phyloP scores from a whole-genome alignment of 1,284 basidiomycete genomes.

The Rhodotorula sp. region DNA sequence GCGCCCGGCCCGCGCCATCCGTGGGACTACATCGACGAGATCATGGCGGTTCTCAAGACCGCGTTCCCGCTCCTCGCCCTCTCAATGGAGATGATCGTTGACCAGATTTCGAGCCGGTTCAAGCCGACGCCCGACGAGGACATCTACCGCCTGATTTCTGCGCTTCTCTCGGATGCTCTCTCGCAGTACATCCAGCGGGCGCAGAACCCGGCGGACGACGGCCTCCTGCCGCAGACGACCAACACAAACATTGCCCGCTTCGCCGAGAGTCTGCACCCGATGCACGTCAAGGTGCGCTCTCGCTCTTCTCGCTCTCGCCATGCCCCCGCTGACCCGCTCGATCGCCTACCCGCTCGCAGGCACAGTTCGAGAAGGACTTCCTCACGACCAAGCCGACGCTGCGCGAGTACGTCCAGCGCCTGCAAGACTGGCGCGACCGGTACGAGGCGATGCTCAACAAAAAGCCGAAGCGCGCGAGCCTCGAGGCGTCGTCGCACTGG shows the following conservation, averaged over 20 bases:
- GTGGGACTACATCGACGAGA: constrained; percentile 91
- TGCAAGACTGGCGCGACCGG: constrained; percentile 91
- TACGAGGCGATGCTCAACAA: constrained; percentile 85
- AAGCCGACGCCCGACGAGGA: constrained; percentile 92
- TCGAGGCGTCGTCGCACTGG: constrained; percentile 90
- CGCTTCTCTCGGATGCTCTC: constrained; percentile 69
- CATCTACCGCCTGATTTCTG: constrained; percentile 86
- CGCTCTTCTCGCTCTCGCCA: background rate
- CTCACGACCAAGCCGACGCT: constrained; percentile 75
- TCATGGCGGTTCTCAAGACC: constrained; percentile 92
- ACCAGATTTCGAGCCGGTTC: constrained; percentile 89
- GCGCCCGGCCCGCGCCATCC: constrained; percentile 53
- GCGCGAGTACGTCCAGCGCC: constrained; percentile 82
- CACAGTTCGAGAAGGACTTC: constrained; percentile 91
- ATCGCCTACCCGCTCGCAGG: constrained; percentile 54
- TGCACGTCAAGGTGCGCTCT: constrained; percentile 28
- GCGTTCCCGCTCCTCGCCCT: constrained; percentile 92
- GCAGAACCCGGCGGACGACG: constrained; percentile 62
- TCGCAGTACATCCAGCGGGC: constrained; percentile 71
- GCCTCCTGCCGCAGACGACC: constrained; percentile 63
- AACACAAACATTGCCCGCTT: constrained; percentile 68
- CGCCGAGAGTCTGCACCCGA: constrained; percentile 61
- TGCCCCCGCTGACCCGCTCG: background rate
- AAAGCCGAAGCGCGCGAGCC: constrained; percentile 78
- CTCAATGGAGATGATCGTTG: constrained; percentile 96